These are phyloP conservation scores for Fusarium sp. DNA, from an alignment of 2,329 filamentous ascomycete genomes.

Conservation along the genomic window DNA sequence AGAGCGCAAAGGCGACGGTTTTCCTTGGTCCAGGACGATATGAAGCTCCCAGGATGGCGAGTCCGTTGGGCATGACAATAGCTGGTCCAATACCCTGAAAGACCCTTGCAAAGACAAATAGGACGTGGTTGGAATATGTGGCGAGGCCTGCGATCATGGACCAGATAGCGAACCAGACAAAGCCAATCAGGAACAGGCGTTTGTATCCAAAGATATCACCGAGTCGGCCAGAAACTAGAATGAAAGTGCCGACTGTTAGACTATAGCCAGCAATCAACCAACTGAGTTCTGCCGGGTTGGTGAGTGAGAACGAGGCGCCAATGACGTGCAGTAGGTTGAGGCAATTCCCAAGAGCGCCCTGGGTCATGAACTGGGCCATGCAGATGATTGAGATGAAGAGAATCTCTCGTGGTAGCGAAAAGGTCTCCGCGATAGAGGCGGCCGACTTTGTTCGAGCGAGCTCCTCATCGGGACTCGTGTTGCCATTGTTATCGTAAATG, in stretches of 20 bases:
- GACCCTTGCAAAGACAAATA: slow-evolving; percentile 68
- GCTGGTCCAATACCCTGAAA: slow-evolving; percentile 75
- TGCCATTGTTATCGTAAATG: slow-evolving; percentile 28
- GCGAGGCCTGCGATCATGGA: slow-evolving; percentile 63
- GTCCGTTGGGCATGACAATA: slow-evolving; percentile 74
- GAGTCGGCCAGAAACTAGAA: slow-evolving; percentile 70
- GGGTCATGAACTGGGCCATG: slow-evolving; percentile 47
- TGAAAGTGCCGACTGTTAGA: slow-evolving; percentile 70
- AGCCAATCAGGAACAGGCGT: slow-evolving; percentile 67
- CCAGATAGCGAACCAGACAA: slow-evolving; percentile 70
- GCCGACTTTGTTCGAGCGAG: slow-evolving; percentile 40
- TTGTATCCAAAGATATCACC: slow-evolving; percentile 73
- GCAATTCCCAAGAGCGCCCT: slow-evolving; percentile 44
- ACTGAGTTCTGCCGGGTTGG: slow-evolving; percentile 41
- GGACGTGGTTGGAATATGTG: slow-evolving; percentile 56
- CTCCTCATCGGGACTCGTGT: slow-evolving; percentile 35
- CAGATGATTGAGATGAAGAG: slow-evolving; percentile 42
- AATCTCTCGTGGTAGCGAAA: slow-evolving; percentile 35
- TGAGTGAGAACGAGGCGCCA: slow-evolving; percentile 40
- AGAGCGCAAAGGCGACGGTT: slow-evolving; percentile 71
- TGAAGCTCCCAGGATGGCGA: slow-evolving; percentile 73
- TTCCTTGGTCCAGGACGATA: slow-evolving; percentile 72
- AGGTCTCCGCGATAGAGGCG: slow-evolving; percentile 42
- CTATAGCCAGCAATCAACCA: slow-evolving; percentile 74
- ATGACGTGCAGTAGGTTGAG: slow-evolving; percentile 45